Conservation (phyloP, 2,329 filamentous ascomycete species). For the Alternaria ventricosa region DNA sequence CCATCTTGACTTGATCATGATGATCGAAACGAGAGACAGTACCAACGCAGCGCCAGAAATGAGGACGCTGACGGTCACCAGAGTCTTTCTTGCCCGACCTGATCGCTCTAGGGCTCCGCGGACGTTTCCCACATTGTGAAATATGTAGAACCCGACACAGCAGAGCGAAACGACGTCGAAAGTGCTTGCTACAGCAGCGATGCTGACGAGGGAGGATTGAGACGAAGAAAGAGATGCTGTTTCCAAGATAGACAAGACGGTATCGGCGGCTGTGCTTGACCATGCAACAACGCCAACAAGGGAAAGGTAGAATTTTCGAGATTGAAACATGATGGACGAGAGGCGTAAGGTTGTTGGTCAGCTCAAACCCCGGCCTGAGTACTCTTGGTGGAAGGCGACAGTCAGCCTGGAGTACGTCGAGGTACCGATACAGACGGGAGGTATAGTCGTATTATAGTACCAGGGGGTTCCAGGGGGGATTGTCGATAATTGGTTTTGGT, state of each 20-base stretch:
- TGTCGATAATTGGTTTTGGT: constrained; percentile 11
- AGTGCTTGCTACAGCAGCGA: constrained; percentile 41
- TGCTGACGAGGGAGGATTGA: constrained; percentile 29
- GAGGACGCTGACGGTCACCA: constrained; percentile 30
- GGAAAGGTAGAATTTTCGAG: constrained; percentile 41
- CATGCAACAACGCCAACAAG: constrained; percentile 43
- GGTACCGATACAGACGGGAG: constrained; percentile 2
- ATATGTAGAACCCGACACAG: constrained; percentile 36
- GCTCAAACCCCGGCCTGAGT: constrained; percentile 3
- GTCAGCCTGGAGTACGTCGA: constrained; percentile 1
- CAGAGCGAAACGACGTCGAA: constrained; percentile 40
- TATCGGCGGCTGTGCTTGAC: constrained; percentile 44
- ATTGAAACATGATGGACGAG: constrained; percentile 26
- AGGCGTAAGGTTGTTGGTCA: constrained; percentile 7
- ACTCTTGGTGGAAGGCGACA: not conserved
- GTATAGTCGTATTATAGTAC: constrained; percentile 7
- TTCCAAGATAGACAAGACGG: constrained; percentile 47
- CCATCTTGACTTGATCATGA: constrained; percentile 34
- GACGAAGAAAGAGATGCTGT: constrained; percentile 39
- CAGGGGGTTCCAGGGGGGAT: constrained; percentile 3
- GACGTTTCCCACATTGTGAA: constrained; percentile 40
- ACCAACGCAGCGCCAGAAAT: constrained; percentile 33
- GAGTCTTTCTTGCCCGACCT: constrained; percentile 18
- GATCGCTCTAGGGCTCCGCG: constrained; percentile 30
- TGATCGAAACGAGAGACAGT: constrained; percentile 35